Percentiles rank a stretch among this genome's conserved stretches.
Conservation (phyloP, 768 basidiomycete species). For the Rhizopogon roseolus region DNA sequence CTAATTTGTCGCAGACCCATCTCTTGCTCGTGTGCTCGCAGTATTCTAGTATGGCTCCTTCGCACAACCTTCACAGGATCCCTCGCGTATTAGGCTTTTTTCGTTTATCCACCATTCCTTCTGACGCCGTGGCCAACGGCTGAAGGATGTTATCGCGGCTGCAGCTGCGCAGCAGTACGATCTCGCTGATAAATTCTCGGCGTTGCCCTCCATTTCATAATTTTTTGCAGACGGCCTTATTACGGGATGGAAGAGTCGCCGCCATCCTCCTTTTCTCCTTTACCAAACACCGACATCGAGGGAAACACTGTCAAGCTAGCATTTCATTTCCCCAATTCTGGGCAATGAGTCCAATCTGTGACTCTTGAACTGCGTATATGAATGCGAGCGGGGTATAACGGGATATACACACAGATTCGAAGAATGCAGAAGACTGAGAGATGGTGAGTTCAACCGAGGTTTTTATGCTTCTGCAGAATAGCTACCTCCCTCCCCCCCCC, state of each 20-base stretch:
- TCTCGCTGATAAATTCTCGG: slow-evolving; percentile 21
- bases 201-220: not conserved
- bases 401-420: too few species aligned
- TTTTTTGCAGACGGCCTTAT: not conserved
- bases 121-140: slow-evolving; percentile 39
- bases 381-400: too few species aligned
- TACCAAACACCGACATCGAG: slow-evolving; percentile 18
- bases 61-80: slow-evolving; percentile 60
- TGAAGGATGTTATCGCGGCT: slow-evolving; percentile 30
- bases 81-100: slow-evolving; percentile 66
- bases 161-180: slow-evolving; percentile 27
- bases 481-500: too few species aligned
- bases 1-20: not conserved
- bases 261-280: slow-evolving; percentile 27
- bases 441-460: too few species aligned
- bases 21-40: slow-evolving; percentile 46
- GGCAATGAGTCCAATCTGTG: slow-evolving; percentile 1
- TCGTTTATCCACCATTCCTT: slow-evolving; percentile 67
- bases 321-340: not conserved
- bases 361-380: too few species aligned
- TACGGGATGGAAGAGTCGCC: slow-evolving; percentile 36
- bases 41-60: slow-evolving; percentile 69
- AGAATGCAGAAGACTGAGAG: too few species aligned
- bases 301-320: slow-evolving; percentile 26
- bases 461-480: too few species aligned